phyloP scores from a whole-genome alignment of 1,284 basidiomycete genomes.

The Irpex rosettiformis region DNA sequence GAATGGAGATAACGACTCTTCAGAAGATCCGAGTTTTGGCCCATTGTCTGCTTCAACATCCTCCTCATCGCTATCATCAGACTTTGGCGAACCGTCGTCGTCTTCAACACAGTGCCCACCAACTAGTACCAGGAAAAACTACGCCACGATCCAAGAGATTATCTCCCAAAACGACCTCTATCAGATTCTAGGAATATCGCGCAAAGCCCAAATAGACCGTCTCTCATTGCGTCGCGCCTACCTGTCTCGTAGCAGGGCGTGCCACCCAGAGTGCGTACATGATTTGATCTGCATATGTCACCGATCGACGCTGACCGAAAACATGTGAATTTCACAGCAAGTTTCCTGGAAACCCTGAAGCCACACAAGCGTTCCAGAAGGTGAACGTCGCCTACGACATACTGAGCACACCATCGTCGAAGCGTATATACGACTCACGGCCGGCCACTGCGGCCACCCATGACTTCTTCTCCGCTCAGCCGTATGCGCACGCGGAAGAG shows the following conservation, averaged over 20 bases:
- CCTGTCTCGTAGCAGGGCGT: conserved; percentile 68
- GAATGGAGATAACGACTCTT: conserved; percentile 22
- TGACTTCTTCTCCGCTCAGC: conserved; percentile 50
- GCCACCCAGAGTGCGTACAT: conserved; percentile 77
- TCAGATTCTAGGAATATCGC: conserved; percentile 63
- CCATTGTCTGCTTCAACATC: conserved; percentile 24
- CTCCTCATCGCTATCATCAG: conserved; percentile 19
- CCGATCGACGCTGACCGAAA: background rate
- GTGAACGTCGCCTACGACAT: conserved; percentile 82
- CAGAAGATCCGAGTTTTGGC: conserved; percentile 35
- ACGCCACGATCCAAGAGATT: conserved; percentile 45
- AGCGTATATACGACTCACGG: conserved; percentile 66
- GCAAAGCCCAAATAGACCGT: conserved; percentile 54
- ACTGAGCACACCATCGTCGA: conserved; percentile 68
- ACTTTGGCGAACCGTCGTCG: conserved; percentile 15
- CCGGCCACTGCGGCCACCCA: conserved; percentile 38
- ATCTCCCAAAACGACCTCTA: conserved; percentile 65
- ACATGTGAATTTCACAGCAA: conserved; percentile 47
- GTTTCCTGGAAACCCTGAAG: conserved; percentile 72
- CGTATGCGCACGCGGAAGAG: conserved; percentile 61
- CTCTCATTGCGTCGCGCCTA: conserved; percentile 71
- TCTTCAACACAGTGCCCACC: conserved; percentile 15
- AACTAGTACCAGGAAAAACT: conserved; percentile 25
- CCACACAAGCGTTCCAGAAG: conserved; percentile 82
- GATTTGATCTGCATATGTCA: conserved; percentile 9